Evolutionary conservation across 2,329 filamentous ascomycete genomes (phyloP).

Genomic region (Scleromitrula shiraiana): DNA sequence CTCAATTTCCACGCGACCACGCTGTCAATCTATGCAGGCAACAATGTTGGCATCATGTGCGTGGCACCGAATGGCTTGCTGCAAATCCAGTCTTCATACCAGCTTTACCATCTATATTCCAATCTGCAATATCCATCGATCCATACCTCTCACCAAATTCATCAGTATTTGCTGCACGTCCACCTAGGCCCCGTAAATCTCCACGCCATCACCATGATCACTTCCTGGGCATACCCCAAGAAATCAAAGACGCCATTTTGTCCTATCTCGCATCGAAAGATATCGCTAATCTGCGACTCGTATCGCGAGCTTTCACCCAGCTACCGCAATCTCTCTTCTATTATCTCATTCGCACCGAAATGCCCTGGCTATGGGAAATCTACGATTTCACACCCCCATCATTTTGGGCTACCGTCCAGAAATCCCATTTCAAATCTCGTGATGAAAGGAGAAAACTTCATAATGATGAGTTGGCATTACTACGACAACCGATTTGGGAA

Average conservation of each 20-base stretch:
- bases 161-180: neutral
- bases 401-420: conserved; percentile 2
- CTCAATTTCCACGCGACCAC: conserved; percentile 1
- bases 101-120: conserved; percentile 14
- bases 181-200: neutral
- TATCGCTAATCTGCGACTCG: conserved; percentile 21
- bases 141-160: neutral
- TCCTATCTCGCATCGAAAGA: conserved; percentile 15
- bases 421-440: neutral
- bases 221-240: conserved; percentile 18
- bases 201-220: conserved; percentile 8
- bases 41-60: conserved; percentile 12
- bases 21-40: neutral
- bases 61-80: conserved; percentile 19
- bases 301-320: conserved; percentile 18
- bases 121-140: neutral
- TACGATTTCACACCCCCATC: neutral
- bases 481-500: neutral
- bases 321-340: conserved; percentile 19
- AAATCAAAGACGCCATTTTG: conserved; percentile 18
- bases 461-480: neutral
- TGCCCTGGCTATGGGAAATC: conserved; percentile 26
- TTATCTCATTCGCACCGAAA: conserved; percentile 17
- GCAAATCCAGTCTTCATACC: conserved; percentile 24
- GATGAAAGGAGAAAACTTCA: neutral